Conservation (phyloP, 345 rosid genomes). For the Clausena lansium region DNA sequence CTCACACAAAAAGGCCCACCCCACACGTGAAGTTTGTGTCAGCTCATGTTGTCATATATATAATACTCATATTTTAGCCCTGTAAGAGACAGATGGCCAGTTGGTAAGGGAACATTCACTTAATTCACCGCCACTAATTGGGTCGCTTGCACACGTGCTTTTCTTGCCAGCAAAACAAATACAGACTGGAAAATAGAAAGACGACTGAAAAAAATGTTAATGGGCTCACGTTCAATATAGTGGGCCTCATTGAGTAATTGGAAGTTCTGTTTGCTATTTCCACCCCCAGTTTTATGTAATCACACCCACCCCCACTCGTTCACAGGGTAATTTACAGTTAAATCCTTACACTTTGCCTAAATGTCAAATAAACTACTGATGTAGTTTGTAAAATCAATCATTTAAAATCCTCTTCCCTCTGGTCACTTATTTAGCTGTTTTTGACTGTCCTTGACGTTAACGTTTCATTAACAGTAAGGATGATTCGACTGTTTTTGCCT, state of each 20-base stretch:
- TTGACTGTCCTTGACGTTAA: too few relatives aligned
- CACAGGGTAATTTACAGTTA: too few relatives aligned
- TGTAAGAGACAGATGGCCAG: constrained; percentile 20
- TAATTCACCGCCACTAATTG: constrained; percentile 5
- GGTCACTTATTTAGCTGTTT: too few relatives aligned
- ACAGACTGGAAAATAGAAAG: not conserved
- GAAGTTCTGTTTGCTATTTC: too few relatives aligned
- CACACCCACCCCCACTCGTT: too few relatives aligned
- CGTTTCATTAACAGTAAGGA: too few relatives aligned
- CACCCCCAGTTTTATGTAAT: too few relatives aligned
- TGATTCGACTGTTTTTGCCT: too few relatives aligned
- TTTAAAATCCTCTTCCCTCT: too few relatives aligned
- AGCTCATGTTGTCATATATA: not conserved
- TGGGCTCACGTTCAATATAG: not conserved
- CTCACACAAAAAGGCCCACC: not conserved
- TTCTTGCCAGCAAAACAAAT: not conserved
- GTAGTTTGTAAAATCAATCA: too few relatives aligned
- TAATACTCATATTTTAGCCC: not conserved
- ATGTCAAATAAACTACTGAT: too few relatives aligned
- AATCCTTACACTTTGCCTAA: too few relatives aligned
- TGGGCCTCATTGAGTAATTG: not conserved
- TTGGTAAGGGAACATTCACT: constrained; percentile 37
- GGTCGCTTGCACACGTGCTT: constrained; percentile 13
- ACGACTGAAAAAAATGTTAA: not conserved
- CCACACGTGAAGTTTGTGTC: constrained; percentile 13